Conservation (phyloP, 139 green algal species). For the Chlamydomonas incerta region DNA sequence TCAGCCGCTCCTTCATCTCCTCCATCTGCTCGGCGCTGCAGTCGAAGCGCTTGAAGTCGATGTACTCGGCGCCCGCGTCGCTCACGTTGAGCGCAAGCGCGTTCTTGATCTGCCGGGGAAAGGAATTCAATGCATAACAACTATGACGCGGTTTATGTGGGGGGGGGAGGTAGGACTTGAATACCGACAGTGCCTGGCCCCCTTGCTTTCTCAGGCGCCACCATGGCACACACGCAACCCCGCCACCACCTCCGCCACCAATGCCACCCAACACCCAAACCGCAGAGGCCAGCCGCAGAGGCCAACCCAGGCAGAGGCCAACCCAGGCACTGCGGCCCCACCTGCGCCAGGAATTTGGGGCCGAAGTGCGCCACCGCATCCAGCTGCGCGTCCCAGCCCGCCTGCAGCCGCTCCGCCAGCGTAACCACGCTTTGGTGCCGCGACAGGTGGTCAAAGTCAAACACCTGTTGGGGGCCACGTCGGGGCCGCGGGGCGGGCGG, state of each 20-base stretch:
- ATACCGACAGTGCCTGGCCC: too few species aligned
- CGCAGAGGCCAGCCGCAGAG: too few species aligned
- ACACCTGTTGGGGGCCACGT: constrained; percentile 23
- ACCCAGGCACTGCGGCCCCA: background rate
- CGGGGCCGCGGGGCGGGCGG: too few species aligned
- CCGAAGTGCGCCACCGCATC: constrained; percentile 23
- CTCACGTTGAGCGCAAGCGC: background rate
- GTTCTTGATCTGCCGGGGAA: constrained; percentile 24
- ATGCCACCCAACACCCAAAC: too few species aligned
- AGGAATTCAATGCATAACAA: too few species aligned
- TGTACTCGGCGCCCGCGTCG: background rate
- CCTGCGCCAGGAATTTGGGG: constrained; percentile 20
- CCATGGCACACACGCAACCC: too few species aligned
- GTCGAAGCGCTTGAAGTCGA: background rate
- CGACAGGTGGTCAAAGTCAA: constrained; percentile 12
- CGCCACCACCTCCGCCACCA: too few species aligned
- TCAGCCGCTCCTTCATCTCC: background rate
- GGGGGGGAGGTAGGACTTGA: too few species aligned
- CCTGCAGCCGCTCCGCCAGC: background rate
- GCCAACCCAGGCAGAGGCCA: too few species aligned
- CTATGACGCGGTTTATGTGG: too few species aligned
- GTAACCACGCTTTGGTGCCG: constrained; percentile 2
- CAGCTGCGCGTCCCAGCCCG: constrained; percentile 7
- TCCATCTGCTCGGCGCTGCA: background rate
- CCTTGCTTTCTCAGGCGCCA: too few species aligned